These are phyloP conservation scores for Talaromyces amestolkiae DNA, from an alignment of 2,329 filamentous ascomycete genomes.

Conservation along the genomic window DNA sequence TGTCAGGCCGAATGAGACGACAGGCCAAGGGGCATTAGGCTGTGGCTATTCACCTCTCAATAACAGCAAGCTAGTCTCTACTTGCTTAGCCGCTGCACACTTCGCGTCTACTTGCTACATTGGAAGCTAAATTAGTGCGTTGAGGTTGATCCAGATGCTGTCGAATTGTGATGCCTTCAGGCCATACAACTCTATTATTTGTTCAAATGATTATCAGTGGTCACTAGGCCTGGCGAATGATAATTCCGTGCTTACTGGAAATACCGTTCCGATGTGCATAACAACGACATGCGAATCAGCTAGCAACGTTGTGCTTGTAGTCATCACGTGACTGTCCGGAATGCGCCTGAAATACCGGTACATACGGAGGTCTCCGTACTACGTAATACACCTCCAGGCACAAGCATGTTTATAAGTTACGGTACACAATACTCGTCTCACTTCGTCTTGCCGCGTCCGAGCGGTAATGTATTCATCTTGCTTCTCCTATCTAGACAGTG, in stretches of 20 bases:
- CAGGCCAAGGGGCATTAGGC: not conserved
- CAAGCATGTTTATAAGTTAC: slow-evolving; percentile 1
- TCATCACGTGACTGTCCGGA: slow-evolving; percentile 2
- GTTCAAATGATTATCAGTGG: not conserved
- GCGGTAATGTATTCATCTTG: not conserved
- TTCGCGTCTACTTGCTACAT: not conserved
- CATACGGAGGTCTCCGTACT: not conserved
- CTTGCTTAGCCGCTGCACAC: slow-evolving; percentile 1
- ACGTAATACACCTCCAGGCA: not conserved
- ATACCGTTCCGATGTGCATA: not conserved
- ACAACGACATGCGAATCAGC: not conserved
- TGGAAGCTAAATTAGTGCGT: not conserved
- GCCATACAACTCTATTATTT: not conserved
- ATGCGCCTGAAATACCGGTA: not conserved
- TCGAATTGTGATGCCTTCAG: not conserved
- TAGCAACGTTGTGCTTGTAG: not conserved
- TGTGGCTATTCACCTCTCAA: not conserved
- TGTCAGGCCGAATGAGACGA: not conserved
- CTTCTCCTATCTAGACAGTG: too few species aligned
- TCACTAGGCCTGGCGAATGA: not conserved
- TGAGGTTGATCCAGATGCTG: not conserved
- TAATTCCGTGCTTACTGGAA: not conserved
- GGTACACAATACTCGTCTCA: not conserved
- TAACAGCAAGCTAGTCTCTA: not conserved
- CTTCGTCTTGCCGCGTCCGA: not conserved